These are phyloP conservation scores for Termitomyces sp. DNA, from an alignment of 768 basidiomycete species.

Conservation along the genomic window DNA sequence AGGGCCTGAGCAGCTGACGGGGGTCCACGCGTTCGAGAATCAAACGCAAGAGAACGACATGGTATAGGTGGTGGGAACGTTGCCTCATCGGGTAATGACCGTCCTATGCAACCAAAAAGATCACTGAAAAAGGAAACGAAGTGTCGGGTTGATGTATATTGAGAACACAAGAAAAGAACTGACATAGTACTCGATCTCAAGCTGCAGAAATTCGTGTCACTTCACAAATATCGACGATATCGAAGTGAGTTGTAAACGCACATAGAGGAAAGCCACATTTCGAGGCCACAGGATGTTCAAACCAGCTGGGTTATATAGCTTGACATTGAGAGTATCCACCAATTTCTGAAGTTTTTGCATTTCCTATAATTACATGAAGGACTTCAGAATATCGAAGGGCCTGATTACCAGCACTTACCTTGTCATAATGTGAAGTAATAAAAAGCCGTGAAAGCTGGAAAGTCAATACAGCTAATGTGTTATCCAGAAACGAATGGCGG, in stretches of 20 bases:
- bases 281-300: slow-evolving; percentile 85
- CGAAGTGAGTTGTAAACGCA: slow-evolving; percentile 38
- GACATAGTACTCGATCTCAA: slow-evolving; percentile 95
- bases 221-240: slow-evolving; percentile 6
- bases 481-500: slow-evolving; percentile 68
- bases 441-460: slow-evolving; percentile 77
- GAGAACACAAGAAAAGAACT: slow-evolving; percentile 25
- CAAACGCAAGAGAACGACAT: background rate
- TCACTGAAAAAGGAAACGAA: slow-evolving; percentile 13
- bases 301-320: slow-evolving; percentile 79
- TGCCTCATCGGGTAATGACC: slow-evolving; percentile 2
- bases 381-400: background rate
- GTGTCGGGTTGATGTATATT: background rate
- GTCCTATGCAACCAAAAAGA: slow-evolving; percentile 4
- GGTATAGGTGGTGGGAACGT: background rate
- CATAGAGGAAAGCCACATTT: slow-evolving; percentile 85
- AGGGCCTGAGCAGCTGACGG: slow-evolving; percentile 1
- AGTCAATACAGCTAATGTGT: slow-evolving; percentile 69
- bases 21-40: slow-evolving; percentile 7
- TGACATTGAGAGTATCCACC: slow-evolving; percentile 64
- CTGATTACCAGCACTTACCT: slow-evolving; percentile 36
- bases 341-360: slow-evolving; percentile 59
- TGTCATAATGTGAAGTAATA: slow-evolving; percentile 71
- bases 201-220: slow-evolving; percentile 34
- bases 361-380: slow-evolving; percentile 44